phyloP scores from a whole-genome alignment of 345 rosid genomes.

The Barbarea vulgaris region DNA sequence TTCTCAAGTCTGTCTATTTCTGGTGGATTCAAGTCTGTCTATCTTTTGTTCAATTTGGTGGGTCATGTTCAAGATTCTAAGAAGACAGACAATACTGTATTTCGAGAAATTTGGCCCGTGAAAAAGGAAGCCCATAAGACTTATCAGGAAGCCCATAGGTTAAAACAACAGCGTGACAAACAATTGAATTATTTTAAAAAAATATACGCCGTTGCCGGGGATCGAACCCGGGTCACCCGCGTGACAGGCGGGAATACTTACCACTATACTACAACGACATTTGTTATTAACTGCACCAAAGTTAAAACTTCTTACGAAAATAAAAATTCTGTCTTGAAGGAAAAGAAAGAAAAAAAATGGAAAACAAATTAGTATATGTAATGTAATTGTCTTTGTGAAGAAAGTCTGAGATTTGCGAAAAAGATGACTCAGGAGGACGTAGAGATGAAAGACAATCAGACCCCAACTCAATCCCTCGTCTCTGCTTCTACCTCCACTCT shows the following conservation, averaged over 20 bases:
- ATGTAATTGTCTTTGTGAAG: constrained; percentile 8
- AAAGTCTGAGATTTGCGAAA: constrained; percentile 8
- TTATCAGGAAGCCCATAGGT: too few species aligned
- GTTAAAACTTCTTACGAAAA: accelerated
- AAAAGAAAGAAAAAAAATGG: constrained; percentile 27
- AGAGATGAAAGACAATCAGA: constrained; percentile 73
- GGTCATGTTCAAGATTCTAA: not conserved
- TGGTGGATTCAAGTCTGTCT: not conserved
- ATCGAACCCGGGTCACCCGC: constrained; percentile 93
- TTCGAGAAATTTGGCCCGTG: not conserved
- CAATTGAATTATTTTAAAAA: not conserved
- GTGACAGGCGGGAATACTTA: constrained; percentile 91
- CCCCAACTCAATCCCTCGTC: constrained; percentile 54
- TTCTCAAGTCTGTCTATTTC: not conserved
- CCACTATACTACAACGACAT: constrained; percentile 96
- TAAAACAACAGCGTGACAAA: not conserved
- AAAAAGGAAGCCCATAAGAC: not conserved
- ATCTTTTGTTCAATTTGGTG: not conserved
- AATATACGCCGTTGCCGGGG: constrained; percentile 76
- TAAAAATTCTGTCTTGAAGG: constrained; percentile 38
- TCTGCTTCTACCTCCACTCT: constrained; percentile 63
- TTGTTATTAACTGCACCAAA: not conserved
- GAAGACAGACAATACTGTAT: not conserved
- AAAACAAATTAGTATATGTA: too few species aligned
- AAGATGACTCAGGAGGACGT: constrained; percentile 80